These are phyloP conservation scores for Leishmania martiniquensis DNA, from an alignment of 208 protist species.

Conservation along the genomic window DNA sequence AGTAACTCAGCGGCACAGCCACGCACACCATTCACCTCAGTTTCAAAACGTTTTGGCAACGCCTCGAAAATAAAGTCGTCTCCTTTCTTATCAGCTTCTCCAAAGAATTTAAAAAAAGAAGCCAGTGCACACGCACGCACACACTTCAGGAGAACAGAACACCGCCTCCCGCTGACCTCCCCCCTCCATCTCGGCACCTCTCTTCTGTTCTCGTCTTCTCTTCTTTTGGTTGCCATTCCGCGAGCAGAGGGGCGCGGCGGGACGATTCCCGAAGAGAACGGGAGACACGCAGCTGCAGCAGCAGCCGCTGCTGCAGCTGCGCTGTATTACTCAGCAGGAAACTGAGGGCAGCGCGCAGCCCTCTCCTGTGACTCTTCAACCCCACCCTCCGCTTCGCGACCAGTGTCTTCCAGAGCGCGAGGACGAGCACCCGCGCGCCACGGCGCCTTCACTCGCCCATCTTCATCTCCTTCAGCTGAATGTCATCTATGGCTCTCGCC, in stretches of 20 bases:
- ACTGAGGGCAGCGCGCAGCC: neutral
- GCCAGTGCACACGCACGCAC: no score
- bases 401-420: neutral
- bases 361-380: neutral
- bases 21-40: neutral
- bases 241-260: no score
- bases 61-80: neutral
- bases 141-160: neutral
- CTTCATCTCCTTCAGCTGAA: neutral
- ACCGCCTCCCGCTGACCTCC: neutral
- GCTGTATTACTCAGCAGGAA: neutral
- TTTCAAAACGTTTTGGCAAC: neutral
- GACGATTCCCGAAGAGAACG: neutral
- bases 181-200: no score
- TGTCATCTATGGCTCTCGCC: neutral
- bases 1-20: neutral
- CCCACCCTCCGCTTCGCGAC: no score
- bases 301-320: no score
- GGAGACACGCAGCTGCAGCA: neutral
- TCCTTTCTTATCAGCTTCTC: neutral
- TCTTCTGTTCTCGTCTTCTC: neutral
- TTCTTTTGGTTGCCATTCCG: neutral
- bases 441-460: neutral
- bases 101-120: no score
- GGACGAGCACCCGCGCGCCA: neutral